Evolutionary conservation across 192 early-diverging fungal genomes (phyloP), one percentile per base, ranked within the genome.

Genomic region (Rhizophagus sp.): DNA sequence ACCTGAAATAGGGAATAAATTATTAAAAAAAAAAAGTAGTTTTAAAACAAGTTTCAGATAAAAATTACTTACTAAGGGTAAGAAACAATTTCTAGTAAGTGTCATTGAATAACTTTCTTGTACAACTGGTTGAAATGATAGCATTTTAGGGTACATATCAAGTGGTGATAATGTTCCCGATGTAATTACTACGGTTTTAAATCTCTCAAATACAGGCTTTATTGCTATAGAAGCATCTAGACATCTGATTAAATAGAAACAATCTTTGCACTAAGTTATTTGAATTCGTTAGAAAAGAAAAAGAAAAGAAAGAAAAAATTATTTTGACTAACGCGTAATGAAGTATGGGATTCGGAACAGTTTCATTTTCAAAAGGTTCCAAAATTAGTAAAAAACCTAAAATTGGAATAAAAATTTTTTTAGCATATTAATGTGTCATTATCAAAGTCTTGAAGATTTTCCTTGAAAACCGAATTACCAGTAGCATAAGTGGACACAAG

Each of bases 111-210:
- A 98, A 86, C 95, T 96, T 81, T 96, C 93, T 83, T 94, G 89
- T 1, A 99, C 93, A 2, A 90, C 90, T 0, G 98, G 95, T 49
- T 86, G 83, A 85, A 99, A 99, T 70, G 94, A 91, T 4, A 99
- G 85, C 70, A 99, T 93, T 75, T 94, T 95, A 30, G 98, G 97
- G 78, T 99, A 99, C 88, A 99, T 95, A 62, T 98, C 96, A 88
- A 99, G 88, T 2, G 98, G 98, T 17, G 98, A 99, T 66, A 99
- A 86, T n/a, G 98, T 99, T 73, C 98, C 98, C 3, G 97, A 99
- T 1, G 98, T 99, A 82, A 99, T 98, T 70, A 98, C 93, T 12
- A 99, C 98, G 3, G 95, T 93, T 73, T 92, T 92, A 86, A 99
- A 99, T 22, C 97, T 89, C 34, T 97, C 92, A 89, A 99, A 99